phyloP scores from a whole-genome alignment of 2,329 filamentous ascomycete species.

The Chaetomium sp. region DNA sequence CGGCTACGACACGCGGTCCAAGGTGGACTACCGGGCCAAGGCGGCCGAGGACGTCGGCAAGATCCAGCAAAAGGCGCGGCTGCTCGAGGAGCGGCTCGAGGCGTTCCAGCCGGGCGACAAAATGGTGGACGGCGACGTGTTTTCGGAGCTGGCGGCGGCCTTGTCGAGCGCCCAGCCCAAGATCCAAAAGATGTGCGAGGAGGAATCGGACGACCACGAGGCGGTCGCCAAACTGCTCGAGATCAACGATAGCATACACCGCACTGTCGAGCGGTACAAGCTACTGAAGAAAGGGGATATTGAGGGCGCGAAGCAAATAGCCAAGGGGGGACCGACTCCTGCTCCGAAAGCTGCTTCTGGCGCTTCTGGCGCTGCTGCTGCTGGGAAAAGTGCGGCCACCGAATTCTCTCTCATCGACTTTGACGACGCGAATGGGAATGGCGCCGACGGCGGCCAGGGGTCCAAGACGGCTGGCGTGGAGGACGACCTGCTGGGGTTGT shows the following conservation, averaged over 20 bases:
- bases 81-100: constrained; percentile 89
- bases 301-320: constrained; percentile 74
- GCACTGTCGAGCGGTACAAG: constrained; percentile 92
- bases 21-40: constrained; percentile 96
- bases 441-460: constrained; percentile 35
- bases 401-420: constrained; percentile 95
- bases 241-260: constrained; percentile 98
- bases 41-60: constrained; percentile 91
- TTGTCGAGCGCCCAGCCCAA: constrained; percentile 93
- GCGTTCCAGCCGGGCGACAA: constrained; percentile 75
- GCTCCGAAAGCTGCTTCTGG: constrained; percentile 44
- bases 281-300: constrained; percentile 92
- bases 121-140: constrained; percentile 62
- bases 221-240: constrained; percentile 92
- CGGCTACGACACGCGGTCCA: constrained; percentile 88
- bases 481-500: constrained; percentile 84
- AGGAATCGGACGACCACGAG: constrained; percentile 94
- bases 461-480: constrained; percentile 59
- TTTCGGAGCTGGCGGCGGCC: constrained; percentile 79
- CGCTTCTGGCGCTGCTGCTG: no score
- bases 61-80: constrained; percentile 88
- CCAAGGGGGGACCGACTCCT: constrained; percentile 63
- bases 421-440: constrained; percentile 54
- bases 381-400: constrained; percentile 53
- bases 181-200: constrained; percentile 99